Evolutionary conservation across 1,284 basidiomycete species (phyloP).

Genomic region (Inonotus obliquus): DNA sequence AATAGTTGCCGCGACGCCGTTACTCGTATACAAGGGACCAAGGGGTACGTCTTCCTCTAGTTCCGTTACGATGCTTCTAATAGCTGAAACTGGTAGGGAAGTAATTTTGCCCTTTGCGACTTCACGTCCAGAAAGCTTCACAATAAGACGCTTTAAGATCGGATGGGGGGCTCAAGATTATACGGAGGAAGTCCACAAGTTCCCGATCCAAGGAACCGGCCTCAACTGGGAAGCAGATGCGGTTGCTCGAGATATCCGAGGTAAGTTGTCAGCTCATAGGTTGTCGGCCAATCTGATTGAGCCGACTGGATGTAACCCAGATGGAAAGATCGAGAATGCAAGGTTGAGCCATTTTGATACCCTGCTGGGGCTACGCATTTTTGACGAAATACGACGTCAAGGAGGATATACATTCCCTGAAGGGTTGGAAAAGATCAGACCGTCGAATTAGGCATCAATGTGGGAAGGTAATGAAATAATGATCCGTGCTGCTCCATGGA

Average conservation of each 20-base stretch:
- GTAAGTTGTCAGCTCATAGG: not conserved
- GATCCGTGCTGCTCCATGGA: not conserved
- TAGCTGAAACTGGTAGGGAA: constrained; percentile 18
- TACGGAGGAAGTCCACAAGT: constrained; percentile 15
- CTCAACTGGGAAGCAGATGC: constrained; percentile 30
- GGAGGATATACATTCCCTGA: constrained; percentile 17
- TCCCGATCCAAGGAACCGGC: constrained; percentile 30
- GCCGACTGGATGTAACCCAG: not conserved
- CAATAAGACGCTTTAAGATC: constrained; percentile 25
- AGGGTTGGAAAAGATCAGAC: constrained; percentile 16
- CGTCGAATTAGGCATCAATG: not conserved
- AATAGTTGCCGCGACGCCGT: constrained; percentile 16
- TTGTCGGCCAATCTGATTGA: not conserved
- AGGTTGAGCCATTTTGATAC: constrained; percentile 17
- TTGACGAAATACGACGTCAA: constrained; percentile 17
- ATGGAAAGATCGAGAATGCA: constrained; percentile 17
- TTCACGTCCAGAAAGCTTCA: constrained; percentile 23
- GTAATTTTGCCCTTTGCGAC: constrained; percentile 21
- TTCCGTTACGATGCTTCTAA: not conserved
- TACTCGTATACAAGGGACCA: constrained; percentile 18
- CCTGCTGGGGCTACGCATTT: constrained; percentile 15
- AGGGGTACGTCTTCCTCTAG: constrained; percentile 11
- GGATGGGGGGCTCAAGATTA: constrained; percentile 23
- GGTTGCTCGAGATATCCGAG: constrained; percentile 37
- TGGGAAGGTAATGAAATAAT: not conserved